Evolutionary conservation across 2,329 filamentous ascomycete genomes (phyloP), one percentile per base, ranked within the genome.

Genomic region (Trichoderma sp.): DNA sequence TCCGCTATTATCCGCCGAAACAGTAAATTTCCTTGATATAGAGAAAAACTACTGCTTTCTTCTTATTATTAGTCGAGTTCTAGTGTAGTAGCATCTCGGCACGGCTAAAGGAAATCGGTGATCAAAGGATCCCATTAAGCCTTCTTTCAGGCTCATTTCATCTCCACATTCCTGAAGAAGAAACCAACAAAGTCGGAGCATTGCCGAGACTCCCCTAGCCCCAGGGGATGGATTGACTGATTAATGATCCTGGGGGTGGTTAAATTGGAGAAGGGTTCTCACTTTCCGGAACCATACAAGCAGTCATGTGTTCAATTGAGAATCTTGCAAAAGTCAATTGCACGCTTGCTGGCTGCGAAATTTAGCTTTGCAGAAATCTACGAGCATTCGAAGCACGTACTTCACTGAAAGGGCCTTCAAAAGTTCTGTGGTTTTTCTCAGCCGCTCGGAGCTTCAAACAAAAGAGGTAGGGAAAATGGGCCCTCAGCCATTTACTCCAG

Each of bases 121-220:
- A 27, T 62, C 27, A 14, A 52, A 21, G 10, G 40, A 43, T n/a
- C 19, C 11, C 4, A 0, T 14, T 8, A 6, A 29, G 56, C 52
- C 52, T 65, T 65, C 62, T 31, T 56, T 56, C 37, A 19, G 49
- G 49, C 24, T 5, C 47, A 27, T 27, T 33, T 10, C 60, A 27
- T n/a, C 33, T 33, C 60, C 60, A 52, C 47, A 63, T 35, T n/a
- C 31, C 61, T 40, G 31, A 53, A 11, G n/a, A 49, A 49, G 5
- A 49, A 21, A 13, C n/a, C 10, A 10, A 21, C 14, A 19, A 40
- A 55, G 24, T 59, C 19, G 27, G 52, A 27, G 16, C n/a, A 65
- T 21, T 11, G 62, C 62, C 62, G 62, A 65, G 62, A 57, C 35
- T 65, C 62, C 62, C 62, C 62, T 65, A 65, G 62, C 53, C 27